These are phyloP conservation scores for Trifolium dubium DNA, from an alignment of 306 rosid genomes.

Conservation along the genomic window DNA sequence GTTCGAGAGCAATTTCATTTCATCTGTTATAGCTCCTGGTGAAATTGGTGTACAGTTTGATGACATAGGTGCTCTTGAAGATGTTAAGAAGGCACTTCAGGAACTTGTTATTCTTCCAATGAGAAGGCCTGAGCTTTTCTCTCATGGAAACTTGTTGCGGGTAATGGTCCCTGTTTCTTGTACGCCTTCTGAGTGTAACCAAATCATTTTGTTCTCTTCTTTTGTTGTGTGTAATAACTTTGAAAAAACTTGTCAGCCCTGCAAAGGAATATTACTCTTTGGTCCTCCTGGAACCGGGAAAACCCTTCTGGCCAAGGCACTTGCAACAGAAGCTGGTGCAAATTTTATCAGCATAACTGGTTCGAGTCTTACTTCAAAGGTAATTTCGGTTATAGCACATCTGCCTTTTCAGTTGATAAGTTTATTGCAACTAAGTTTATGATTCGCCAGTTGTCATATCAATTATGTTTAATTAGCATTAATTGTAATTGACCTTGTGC, in stretches of 20 bases:
- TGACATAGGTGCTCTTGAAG: conserved; percentile 96
- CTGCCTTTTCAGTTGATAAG: conserved; percentile 22
- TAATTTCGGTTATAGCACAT: conserved; percentile 36
- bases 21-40: conserved; percentile 92
- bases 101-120: conserved; percentile 98
- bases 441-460: no score
- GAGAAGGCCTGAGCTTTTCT: conserved; percentile 32
- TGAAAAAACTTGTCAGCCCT: conserved; percentile 64
- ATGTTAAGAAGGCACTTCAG: conserved; percentile 85
- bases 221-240: conserved; percentile 34
- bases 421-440: background rate
- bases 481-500: no score
- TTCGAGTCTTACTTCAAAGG: conserved; percentile 97
- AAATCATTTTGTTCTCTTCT: conserved; percentile 29
- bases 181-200: conserved; percentile 29
- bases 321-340: conserved; percentile 97
- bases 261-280: conserved; percentile 96
- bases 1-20: conserved; percentile 89
- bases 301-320: conserved; percentile 98
- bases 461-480: no score
- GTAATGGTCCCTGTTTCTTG: conserved; percentile 51
- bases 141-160: conserved; percentile 93
- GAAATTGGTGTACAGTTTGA: conserved; percentile 97
- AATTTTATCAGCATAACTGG: conserved; percentile 97
- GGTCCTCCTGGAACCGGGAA: conserved; percentile 99